Percentiles rank a stretch among this genome's conserved stretches.
Evolutionary conservation across 257 asterid species (phyloP).

Genomic region (Jasminum sambac): DNA sequence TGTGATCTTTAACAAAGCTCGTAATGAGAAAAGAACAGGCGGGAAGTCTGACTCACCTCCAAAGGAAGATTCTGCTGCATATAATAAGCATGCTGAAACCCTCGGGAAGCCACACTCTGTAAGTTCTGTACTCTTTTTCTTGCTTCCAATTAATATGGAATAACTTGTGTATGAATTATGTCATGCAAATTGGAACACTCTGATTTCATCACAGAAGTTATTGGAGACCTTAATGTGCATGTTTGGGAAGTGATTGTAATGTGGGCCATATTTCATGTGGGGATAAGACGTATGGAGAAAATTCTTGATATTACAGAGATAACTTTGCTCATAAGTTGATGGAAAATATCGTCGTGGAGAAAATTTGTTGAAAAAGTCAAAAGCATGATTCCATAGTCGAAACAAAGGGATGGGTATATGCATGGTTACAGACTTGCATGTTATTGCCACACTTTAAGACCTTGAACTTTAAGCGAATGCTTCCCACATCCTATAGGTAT

Average conservation of each 20-base stretch:
- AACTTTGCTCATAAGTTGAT: background rate
- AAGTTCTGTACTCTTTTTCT: constrained; percentile 29
- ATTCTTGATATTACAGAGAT: background rate
- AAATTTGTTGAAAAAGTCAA: background rate
- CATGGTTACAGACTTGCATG: background rate
- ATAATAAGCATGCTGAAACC: constrained; percentile 43
- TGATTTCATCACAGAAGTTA: background rate
- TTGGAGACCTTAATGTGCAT: background rate
- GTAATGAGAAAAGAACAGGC: constrained; percentile 61
- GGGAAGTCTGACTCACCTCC: constrained; percentile 58
- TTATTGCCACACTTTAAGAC: constrained; percentile 1
- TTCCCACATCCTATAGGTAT: background rate
- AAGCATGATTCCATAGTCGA: background rate
- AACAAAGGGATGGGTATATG: background rate
- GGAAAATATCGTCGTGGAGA: background rate
- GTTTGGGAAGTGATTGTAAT: too few relatives aligned
- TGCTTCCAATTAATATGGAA: background rate
- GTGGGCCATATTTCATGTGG: too few relatives aligned
- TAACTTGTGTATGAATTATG: background rate
- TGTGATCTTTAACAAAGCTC: constrained; percentile 63
- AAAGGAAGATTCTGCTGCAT: constrained; percentile 35
- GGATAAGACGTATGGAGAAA: too few relatives aligned
- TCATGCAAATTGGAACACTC: background rate
- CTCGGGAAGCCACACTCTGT: constrained; percentile 74
- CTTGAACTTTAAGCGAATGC: background rate